Base-by-base conservation (phyloP, 176 grass and related monocot species). In the barley (Hordeum vulgare) region DNA sequence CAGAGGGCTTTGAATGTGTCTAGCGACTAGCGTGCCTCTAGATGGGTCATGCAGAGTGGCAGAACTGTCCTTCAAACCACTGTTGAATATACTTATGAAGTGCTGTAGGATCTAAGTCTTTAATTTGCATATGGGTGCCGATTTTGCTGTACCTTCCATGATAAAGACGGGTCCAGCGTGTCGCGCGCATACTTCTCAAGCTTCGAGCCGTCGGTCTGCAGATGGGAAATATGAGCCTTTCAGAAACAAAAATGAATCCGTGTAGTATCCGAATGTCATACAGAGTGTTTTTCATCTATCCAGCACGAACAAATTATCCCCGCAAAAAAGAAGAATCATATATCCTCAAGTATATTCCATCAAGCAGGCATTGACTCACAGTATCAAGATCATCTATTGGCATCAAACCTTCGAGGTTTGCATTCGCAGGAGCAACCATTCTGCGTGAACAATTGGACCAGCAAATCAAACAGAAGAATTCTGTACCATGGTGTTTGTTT, bases 151-250 rank as follows among this genome's bases (percentile, higher is more conserved):
- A 97, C 95, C 84, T 94, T 89, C 92, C 92, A 97, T 79, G 83
- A 92, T 29, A 94, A 89, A 6, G 95, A 97, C 33, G 95, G 90
- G 51, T 97, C 95, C 51, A 94, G 35, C 11, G 79, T 91, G 56
- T 82, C 61, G 15, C 64, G 66, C 68, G 76, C 75, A 35, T 80
- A 88, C 17, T 66, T 61, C 80, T 91, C 92, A 27, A 97, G 90
- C 84, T 84, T 78, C 60, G 90, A 94, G 4, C 92, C 90, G 41
- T 80, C 90, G 67, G 71, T 74, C 90, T 98, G 83, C 54, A 31
- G 81, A 81, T 26, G 17, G 61, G 13, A 89, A 60, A 79, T 26
- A 14, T 21, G 53, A 66, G 31, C 71, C 26, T 74, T 76, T 71
- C 34, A 85, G 66, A 64, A 76, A 33, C 21, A 65, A 42, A 69